A percentile compares a stretch with the other conserved stretches of the same genome.
phyloP scores from a whole-genome alignment of 2,329 filamentous ascomycete species.

The Blastomyces gilchristii region DNA sequence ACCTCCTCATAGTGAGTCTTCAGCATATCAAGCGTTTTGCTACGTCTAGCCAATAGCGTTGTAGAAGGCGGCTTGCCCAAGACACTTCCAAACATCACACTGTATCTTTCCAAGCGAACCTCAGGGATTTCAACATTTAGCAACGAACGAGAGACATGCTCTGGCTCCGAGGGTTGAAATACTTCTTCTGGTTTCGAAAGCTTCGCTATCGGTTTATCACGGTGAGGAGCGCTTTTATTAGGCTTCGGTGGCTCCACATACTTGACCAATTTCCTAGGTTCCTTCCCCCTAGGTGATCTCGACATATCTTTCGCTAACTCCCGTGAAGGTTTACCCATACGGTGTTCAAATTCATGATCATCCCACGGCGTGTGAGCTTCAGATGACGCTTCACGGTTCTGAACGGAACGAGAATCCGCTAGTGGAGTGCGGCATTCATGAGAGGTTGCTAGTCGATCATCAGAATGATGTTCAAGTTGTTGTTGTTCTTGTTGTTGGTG shows the following conservation, averaged over 20 bases:
- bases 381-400: background rate
- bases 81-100: conserved; percentile 80
- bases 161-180: conserved; percentile 6
- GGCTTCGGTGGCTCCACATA: conserved; percentile 4
- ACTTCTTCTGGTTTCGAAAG: background rate
- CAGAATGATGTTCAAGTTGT: conserved; percentile 21
- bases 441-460: conserved; percentile 16
- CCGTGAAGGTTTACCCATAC: background rate
- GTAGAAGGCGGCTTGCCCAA: conserved; percentile 41
- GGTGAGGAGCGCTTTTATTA: background rate
- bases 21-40: conserved; percentile 38
- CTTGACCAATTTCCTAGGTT: conserved; percentile 7
- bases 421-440: background rate
- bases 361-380: background rate
- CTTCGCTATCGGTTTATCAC: background rate
- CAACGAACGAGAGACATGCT: conserved; percentile 27
- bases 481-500: background rate
- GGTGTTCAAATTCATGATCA: background rate
- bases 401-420: background rate
- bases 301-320: background rate
- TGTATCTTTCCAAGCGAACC: conserved; percentile 76
- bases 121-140: conserved; percentile 72
- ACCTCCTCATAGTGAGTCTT: conserved; percentile 42
- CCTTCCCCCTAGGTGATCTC: background rate
- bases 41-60: conserved; percentile 27